Evolutionary conservation across 768 basidiomycete species (phyloP), one percentile per base, ranked within the genome.

Genomic region (Sarcodon sp.): DNA sequence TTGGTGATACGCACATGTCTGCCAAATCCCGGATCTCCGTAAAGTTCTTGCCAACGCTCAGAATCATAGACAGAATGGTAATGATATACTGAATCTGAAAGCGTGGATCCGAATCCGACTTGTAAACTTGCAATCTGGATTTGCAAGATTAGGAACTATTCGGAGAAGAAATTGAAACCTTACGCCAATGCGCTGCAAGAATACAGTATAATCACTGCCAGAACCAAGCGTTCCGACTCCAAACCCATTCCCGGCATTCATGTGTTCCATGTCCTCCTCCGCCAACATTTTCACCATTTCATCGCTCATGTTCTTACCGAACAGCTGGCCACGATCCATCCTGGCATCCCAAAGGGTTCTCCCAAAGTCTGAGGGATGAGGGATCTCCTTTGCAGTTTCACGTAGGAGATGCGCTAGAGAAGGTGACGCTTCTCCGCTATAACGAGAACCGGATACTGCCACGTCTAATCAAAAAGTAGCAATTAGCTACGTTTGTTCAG

Each of bases 181-280:
- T 47, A 85, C 75, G 1, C 84, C 84, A 46, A 80, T 69, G 37
- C 80, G 70, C 62, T 97, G 89, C 56, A 98, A 65, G 68, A 97
- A 96, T 8, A 89, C 83, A 0, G 93, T 96, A 55, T 74, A 97
- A 63, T 97, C 94, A 50, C 87, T 89, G 21, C 89, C 89, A 46
- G 82, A 86, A 36, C 89, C 89, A n/a, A 91, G 66, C 12, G 86
- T 73, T 0, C 37, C 35, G 34, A 91, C 63, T 15, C 71, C 74
- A 8, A 66, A 60, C 27, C 65, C 58, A 31, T 61, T 59, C 3
- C 60, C 52, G 2, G 56, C 58, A 36, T 13, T 33, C 27, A 27
- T 16, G 33, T 33, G 51, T 33, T 43, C 35, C 41, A n/a, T 49
- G 53, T 71, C 60, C 10, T 64, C 57, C 16, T 63, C 56, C 16